Percentiles rank a stretch among this genome's conserved stretches.
Conservation (phyloP, 2,329 filamentous ascomycete species). For the Rasamsonia emersonii region DNA sequence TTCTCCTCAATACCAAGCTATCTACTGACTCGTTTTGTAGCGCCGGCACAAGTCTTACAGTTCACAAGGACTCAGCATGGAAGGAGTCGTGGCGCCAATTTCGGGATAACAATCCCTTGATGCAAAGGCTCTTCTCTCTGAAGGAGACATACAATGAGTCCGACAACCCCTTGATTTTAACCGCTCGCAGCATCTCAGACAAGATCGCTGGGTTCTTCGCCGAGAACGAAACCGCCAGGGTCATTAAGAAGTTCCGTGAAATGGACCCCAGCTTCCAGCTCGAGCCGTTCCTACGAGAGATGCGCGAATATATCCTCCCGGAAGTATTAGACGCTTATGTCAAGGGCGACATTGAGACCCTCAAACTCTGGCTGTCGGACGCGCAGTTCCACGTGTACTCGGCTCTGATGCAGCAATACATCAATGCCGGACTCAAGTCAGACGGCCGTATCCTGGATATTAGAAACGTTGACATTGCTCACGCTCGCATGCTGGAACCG, state of each 20-base stretch:
- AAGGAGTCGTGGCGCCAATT: slow-evolving; percentile 98
- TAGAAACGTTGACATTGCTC: slow-evolving; percentile 69
- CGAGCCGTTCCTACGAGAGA: slow-evolving; percentile 87
- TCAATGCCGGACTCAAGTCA: slow-evolving; percentile 82
- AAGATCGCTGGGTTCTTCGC: slow-evolving; percentile 92
- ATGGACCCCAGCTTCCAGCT: slow-evolving; percentile 95
- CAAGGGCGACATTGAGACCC: slow-evolving; percentile 81
- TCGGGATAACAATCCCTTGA: slow-evolving; percentile 77
- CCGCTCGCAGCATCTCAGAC: slow-evolving; percentile 88
- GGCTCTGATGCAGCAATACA: slow-evolving; percentile 94
- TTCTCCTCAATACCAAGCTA: slow-evolving; percentile 9
- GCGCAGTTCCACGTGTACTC: slow-evolving; percentile 96
- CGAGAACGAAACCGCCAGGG: slow-evolving; percentile 94
- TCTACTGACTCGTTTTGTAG: slow-evolving; percentile 42
- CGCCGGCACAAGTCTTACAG: slow-evolving; percentile 83
- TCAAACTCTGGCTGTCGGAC: slow-evolving; percentile 92
- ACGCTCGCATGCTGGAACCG: slow-evolving; percentile 39
- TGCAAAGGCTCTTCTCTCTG: slow-evolving; percentile 80
- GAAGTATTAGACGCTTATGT: slow-evolving; percentile 97
- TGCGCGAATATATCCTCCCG: slow-evolving; percentile 94
- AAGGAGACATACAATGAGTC: slow-evolving; percentile 89
- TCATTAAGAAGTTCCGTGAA: slow-evolving; percentile 94
- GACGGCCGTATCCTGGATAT: slow-evolving; percentile 95
- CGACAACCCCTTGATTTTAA: slow-evolving; percentile 89
- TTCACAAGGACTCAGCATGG: slow-evolving; percentile 96